Conservation (phyloP, 2,329 filamentous ascomycete genomes). For the Rutstroemia sp. region DNA sequence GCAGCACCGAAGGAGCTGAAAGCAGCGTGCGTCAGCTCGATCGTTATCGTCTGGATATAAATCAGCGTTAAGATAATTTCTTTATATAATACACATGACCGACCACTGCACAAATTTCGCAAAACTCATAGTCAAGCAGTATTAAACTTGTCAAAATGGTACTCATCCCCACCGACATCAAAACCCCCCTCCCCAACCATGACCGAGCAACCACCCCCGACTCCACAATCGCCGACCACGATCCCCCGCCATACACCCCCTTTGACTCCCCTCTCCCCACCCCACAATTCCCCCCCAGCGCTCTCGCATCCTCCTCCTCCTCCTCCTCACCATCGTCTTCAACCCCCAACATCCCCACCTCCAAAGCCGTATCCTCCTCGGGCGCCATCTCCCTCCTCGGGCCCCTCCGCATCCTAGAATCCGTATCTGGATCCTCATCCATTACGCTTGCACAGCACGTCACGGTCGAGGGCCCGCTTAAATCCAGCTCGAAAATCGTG, state of each 20-base stretch:
- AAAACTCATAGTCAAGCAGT: not conserved
- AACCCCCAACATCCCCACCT: slow-evolving; percentile 8
- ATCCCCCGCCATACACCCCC: not conserved
- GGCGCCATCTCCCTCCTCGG: slow-evolving; percentile 13
- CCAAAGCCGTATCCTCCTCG: slow-evolving; percentile 13
- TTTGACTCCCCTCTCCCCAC: slow-evolving; percentile 3
- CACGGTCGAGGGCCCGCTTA: slow-evolving; percentile 8
- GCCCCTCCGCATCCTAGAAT: slow-evolving; percentile 16
- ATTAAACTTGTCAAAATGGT: slow-evolving; percentile 4
- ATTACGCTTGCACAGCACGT: slow-evolving; percentile 8
- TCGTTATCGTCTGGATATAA: not conserved
- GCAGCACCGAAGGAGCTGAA: not conserved
- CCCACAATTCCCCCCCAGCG: not conserved
- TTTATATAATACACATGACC: not conserved
- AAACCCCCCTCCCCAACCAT: not conserved
- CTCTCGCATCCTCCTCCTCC: not conserved
- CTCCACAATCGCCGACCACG: not conserved
- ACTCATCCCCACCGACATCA: slow-evolving; percentile 12
- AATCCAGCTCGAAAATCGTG: slow-evolving; percentile 9
- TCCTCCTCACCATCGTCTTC: not conserved
- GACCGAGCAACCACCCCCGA: not conserved
- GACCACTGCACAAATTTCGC: not conserved
- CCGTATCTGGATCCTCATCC: slow-evolving; percentile 11
- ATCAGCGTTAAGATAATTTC: not conserved
- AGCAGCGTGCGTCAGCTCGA: not conserved